Base-by-base conservation (phyloP, 345 rosid genomes). In the Murraya koenigii region DNA sequence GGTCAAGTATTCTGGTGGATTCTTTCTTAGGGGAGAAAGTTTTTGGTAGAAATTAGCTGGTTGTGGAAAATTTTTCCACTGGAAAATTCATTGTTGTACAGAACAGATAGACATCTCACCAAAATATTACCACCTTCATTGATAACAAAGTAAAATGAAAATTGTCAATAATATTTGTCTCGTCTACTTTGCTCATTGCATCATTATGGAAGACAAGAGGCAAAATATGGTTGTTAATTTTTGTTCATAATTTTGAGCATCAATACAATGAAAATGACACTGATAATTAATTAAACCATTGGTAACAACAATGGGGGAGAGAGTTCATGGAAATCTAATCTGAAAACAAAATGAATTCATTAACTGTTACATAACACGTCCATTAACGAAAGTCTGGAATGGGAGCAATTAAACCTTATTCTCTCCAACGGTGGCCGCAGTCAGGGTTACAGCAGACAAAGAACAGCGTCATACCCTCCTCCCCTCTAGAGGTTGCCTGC, bases 391-490 rank as follows among this genome's bases (percentile, higher is more conserved):
- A 44, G 49, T 13, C 49, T 36, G 9, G 8, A 23, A 44, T 13
- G 9, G 9, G 32, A 20, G 69, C 68, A n/a, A 14, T 32, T 33
- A 58, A 61, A 70, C 41, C 75, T 88, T 80, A 85, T 38, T 93
- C 98, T 84, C 93, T 90, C 97, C 98, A 93, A 2, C 96, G 87
- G 75, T 92, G 66, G 17, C 92, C 89, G 58, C 97, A 95, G 35
- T 81, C 92, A 0, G 91, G 90, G 80, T 91, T 93, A 83, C 95
- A 93, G 85, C 99, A 93, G 44, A 95, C 99, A 63, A 90, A 92
- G 84, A 90, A 93, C 77, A 95, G 84, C 1, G 96, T 90, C 99
- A 90, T 92, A 61, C 96, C 96, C 80, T 92, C 99, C 87, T 93
- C 98, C 17, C 97, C 97, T 84, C 97, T 88, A 62, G 97, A 85